phyloP scores from a whole-genome alignment of 225 moss, liverwort and hornwort species.

The Straminergon stramineum region DNA sequence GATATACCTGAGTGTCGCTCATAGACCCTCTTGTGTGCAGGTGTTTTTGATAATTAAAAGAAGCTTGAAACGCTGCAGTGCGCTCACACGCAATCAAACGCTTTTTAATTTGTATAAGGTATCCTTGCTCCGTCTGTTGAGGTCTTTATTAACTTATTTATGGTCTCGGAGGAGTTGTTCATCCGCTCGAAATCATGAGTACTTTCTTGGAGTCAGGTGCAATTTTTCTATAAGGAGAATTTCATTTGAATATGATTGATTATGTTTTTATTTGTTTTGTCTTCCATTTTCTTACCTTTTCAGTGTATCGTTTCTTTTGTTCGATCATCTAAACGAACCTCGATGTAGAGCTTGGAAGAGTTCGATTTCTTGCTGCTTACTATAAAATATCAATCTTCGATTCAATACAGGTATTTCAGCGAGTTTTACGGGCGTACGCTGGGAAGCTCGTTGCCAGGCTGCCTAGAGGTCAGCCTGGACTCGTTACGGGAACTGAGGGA shows the following conservation, averaged over 20 bases:
- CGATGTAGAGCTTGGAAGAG: background rate
- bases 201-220: background rate
- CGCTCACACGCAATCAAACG: constrained; percentile 85
- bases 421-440: constrained; percentile 77
- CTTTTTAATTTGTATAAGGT: constrained; percentile 99
- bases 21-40: constrained; percentile 28
- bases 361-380: background rate
- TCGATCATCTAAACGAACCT: background rate
- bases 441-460: constrained; percentile 76
- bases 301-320: background rate
- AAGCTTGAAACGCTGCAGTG: constrained; percentile 99
- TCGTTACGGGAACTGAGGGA: constrained; percentile 89
- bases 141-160: background rate
- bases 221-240: background rate
- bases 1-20: background rate
- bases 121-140: background rate
- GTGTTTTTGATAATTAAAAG: constrained; percentile 90
- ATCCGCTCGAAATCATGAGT: background rate
- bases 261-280: background rate
- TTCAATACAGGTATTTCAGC: constrained; percentile 75
- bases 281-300: background rate
- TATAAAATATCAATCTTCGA: background rate
- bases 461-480: constrained; percentile 94
- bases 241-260: background rate
- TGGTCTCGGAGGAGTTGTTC: background rate